Evolutionary conservation across 2,329 filamentous ascomycete genomes (phyloP), one percentile per base, ranked within the genome.

Genomic region (Pleomassaria siparia): DNA sequence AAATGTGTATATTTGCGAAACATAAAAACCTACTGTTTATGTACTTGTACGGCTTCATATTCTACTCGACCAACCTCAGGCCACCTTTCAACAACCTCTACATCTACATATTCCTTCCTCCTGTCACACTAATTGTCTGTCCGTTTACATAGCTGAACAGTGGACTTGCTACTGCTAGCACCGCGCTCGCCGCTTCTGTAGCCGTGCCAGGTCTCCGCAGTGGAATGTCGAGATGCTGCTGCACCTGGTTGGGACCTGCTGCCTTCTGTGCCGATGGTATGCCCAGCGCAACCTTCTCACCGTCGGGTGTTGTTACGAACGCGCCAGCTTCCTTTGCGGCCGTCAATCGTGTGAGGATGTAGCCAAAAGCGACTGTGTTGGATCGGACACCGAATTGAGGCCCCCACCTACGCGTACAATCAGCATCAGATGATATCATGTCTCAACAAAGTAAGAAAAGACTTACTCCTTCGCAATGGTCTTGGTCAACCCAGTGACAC

Each of bases 91-190:
- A 9, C 43, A 26, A 16, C 18, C 7, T n/a, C n/a, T n/a, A n/a
- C 37, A 8, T 52, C 67, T 79, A 84, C 69, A 83, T 84, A 61
- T 80, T 80, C 56, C 82, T 76, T 2, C 90, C 89, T 12, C 89
- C 90, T 4, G 89, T 94, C 43, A 94, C 89, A 75, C 85, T 88
- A 58, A 95, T 87, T 0, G 89, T 92, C 80, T 95, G 89, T 0
- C 91, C 90, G 53, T 81, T 86, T 3, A 95, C 89, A 74, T 95
- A 95, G 32, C 85, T 85, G 62, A 94, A 90, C 63, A 91, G 70
- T 22, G 91, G 90, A 64, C 88, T 92, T 2, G 85, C 88, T 22
- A 94, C 84, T 6, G 86, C 89, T 66, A 95, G 65, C 43, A 95
- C 83, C 29, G 84, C 83, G 50, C 83, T 83, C 21, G 90, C 91